phyloP scores from a whole-genome alignment of 331 rosid species.

The Cydonia oblonga region DNA sequence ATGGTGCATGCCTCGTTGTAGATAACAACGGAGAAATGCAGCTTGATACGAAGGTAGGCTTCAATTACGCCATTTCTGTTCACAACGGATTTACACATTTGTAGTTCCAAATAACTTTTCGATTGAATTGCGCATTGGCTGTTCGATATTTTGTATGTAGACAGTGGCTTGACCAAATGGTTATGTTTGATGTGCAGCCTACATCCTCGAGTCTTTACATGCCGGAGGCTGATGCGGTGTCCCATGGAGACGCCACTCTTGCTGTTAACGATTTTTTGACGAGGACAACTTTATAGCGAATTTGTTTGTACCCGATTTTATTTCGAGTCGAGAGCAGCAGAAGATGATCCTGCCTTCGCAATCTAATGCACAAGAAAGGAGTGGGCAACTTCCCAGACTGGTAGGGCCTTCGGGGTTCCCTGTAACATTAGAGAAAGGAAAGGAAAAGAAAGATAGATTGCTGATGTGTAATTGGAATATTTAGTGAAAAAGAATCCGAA shows the following conservation, averaged over 20 bases:
- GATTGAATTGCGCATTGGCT: not conserved
- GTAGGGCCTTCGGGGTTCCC: slow-evolving; percentile 11
- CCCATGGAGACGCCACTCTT: slow-evolving; percentile 89
- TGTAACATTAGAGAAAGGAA: slow-evolving; percentile 16
- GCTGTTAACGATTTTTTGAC: slow-evolving; percentile 89
- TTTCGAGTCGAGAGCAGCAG: slow-evolving; percentile 15
- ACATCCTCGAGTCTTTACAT: slow-evolving; percentile 57
- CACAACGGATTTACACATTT: not conserved
- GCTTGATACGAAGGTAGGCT: slow-evolving; percentile 70
- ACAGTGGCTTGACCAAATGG: not conserved
- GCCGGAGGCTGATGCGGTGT: slow-evolving; percentile 91
- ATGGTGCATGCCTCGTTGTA: slow-evolving; percentile 55
- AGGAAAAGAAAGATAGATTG: not conserved
- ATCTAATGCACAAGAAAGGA: slow-evolving; percentile 8
- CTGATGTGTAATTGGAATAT: slow-evolving; percentile 10
- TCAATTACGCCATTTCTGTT: not conserved
- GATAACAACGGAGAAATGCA: slow-evolving; percentile 63
- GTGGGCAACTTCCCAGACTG: not conserved
- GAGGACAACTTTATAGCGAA: slow-evolving; percentile 39
- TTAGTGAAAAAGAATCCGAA: not conserved
- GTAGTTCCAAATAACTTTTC: not conserved
- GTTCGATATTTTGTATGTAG: not conserved
- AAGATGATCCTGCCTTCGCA: slow-evolving; percentile 24
- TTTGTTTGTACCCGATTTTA: slow-evolving; percentile 15
- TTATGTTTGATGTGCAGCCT: slow-evolving; percentile 41